Evolutionary conservation across 371 early-diverging fungal species (phyloP).

Genomic region (Syncephalastrum racemosum): DNA sequence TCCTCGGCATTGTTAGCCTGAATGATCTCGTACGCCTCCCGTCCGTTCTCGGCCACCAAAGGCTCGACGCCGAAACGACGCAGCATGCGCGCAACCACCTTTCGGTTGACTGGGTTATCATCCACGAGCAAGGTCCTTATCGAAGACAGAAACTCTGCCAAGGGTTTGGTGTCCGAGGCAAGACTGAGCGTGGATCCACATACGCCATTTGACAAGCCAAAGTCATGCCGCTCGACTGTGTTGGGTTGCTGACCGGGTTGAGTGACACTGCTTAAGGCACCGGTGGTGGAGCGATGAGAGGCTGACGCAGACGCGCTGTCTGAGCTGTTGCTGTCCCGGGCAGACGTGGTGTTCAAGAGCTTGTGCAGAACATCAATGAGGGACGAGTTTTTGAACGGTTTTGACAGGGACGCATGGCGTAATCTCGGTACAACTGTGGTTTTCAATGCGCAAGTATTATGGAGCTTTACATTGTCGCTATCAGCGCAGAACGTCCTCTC

Average conservation of each 20-base stretch:
- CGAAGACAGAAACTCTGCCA: slow-evolving; percentile 9
- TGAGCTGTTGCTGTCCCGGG: background rate
- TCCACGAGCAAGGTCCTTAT: slow-evolving; percentile 49
- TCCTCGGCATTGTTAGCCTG: slow-evolving; percentile 11
- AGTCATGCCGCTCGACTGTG: background rate
- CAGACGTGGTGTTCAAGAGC: slow-evolving; percentile 5
- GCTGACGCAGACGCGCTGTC: background rate
- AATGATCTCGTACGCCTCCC: slow-evolving; percentile 40
- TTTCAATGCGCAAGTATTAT: too few species aligned
- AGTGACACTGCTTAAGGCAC: too few species aligned
- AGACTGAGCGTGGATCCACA: background rate
- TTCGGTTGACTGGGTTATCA: slow-evolving; percentile 55
- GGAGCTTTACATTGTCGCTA: too few species aligned
- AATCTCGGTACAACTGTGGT: background rate
- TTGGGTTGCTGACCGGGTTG: too few species aligned
- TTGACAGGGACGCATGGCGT: background rate
- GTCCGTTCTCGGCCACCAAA: slow-evolving; percentile 41
- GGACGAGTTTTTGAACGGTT: slow-evolving; percentile 18
- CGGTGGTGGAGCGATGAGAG: background rate
- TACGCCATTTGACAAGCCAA: background rate
- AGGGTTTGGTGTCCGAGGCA: background rate
- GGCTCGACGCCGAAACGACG: slow-evolving; percentile 16
- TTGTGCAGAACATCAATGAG: slow-evolving; percentile 8
- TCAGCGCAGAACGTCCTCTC: too few species aligned
- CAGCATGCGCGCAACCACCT: slow-evolving; percentile 48